Percentiles rank a stretch among this genome's conserved stretches.
phyloP scores from a whole-genome alignment of 208 protist species.

The Leishmania arabica region DNA sequence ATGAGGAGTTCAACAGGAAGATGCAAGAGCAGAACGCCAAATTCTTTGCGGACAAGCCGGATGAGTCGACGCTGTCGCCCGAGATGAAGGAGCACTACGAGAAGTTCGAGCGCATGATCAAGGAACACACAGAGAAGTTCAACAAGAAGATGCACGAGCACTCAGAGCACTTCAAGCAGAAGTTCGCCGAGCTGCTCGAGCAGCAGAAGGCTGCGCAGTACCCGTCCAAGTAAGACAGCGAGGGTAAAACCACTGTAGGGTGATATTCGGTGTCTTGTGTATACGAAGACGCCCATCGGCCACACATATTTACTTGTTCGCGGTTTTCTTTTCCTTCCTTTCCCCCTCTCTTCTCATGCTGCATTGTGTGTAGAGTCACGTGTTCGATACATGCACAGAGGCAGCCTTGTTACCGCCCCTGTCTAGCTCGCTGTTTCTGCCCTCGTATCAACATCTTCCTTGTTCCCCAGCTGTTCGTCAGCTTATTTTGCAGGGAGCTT shows the following conservation, averaged over 20 bases:
- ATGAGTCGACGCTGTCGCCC: slow-evolving; percentile 86
- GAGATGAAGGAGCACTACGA: slow-evolving; percentile 94
- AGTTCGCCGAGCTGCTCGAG: slow-evolving; percentile 90
- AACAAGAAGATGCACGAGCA: slow-evolving; percentile 94
- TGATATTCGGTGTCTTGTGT: background rate
- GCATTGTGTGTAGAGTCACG: background rate
- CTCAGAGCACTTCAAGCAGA: slow-evolving; percentile 92
- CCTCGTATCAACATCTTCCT: background rate
- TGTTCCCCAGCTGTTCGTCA: background rate
- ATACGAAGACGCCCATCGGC: background rate
- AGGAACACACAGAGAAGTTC: slow-evolving; percentile 94
- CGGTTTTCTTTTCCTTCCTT: slow-evolving; percentile 14
- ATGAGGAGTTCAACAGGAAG: slow-evolving; percentile 91
- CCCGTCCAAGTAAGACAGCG: slow-evolving; percentile 68
- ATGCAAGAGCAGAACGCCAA: slow-evolving; percentile 94
- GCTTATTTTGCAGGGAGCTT: background rate
- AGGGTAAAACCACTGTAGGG: background rate
- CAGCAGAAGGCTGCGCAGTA: slow-evolving; percentile 94
- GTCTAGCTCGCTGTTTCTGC: background rate
- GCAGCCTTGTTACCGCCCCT: background rate
- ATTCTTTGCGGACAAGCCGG: slow-evolving; percentile 92
- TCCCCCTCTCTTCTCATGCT: background rate
- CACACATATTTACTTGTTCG: background rate
- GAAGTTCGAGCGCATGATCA: slow-evolving; percentile 93
- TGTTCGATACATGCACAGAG: background rate